Evolutionary conservation across 148 eudicot species (phyloP), one percentile per base, ranked within the genome.

Genomic region (Suaeda aralocaspica): DNA sequence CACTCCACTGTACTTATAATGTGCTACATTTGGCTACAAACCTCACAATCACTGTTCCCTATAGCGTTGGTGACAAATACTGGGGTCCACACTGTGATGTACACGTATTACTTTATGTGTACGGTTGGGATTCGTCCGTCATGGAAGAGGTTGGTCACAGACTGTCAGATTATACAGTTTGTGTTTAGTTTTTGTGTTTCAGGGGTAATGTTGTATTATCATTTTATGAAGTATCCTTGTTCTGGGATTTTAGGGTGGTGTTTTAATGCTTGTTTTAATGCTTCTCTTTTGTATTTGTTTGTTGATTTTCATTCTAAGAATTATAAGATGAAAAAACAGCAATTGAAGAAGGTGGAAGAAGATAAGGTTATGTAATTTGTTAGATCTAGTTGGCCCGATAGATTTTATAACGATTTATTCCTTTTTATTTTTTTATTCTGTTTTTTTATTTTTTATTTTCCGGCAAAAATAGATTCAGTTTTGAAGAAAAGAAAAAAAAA

Each of bases 81-180:
- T 0, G 45, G 68, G 3, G 92, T 93, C 1, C 98, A 93, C 60
- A 88, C 89, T 48, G 80, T 93, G 51, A 93, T 93, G 98, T 93
- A 93, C 77, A 68, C 64, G 36, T 93, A 93, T 72, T 93, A 93
- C 63, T 64, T 90, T 33, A 33, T 84, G 79, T 85, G 88, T 64
- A 85, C 85, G 7, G 0, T 84, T 0, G 98, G 96, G 63, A 39
- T 63, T 33, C 79, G 95, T 59, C 98, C 98, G 73, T 57, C 83
- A 72, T 93, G 98, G 98, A 93, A 93, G 87, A 78, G 85, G 33
- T 28, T 76, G 69, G 98, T 93, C 5, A 93, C 98, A 6, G 81
- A 93, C 58, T 88, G 88, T 62, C 98, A 93, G 86, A 93, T 93
- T 56, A 46, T 81, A 0, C 98, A 93, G 84, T 93, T 93, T 44